A percentile compares a stretch with the other conserved stretches of the same genome.
Evolutionary conservation across 2,329 filamentous ascomycete species (phyloP).

Genomic region (Mollisia scopiformis): DNA sequence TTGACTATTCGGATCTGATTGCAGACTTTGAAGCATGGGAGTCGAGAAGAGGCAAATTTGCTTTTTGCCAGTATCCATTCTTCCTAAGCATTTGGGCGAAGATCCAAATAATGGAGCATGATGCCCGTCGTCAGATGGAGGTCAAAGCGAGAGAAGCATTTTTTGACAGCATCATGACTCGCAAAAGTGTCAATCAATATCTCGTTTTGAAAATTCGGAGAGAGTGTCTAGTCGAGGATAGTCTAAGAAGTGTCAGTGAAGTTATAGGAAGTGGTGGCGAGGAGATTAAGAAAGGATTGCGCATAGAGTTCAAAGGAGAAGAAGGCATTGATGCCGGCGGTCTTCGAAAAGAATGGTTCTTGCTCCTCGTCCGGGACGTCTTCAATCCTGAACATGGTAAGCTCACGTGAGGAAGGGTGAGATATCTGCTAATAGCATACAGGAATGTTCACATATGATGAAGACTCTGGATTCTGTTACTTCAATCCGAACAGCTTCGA

Average conservation of each 20-base stretch:
- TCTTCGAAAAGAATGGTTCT: conserved; percentile 91
- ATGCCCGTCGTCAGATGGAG: conserved; percentile 87
- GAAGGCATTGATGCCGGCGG: conserved; percentile 92
- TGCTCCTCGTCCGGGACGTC: conserved; percentile 83
- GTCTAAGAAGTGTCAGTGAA: conserved; percentile 81
- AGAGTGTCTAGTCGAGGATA: conserved; percentile 88
- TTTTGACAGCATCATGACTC: conserved; percentile 83
- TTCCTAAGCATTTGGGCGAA: conserved; percentile 91
- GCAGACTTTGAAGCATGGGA: conserved; percentile 91
- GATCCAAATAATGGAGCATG: conserved; percentile 86
- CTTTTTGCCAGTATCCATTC: conserved; percentile 92
- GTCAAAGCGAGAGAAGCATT: conserved; percentile 87
- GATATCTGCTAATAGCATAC: conserved; percentile 16
- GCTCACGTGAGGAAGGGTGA: conserved; percentile 30
- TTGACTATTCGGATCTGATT: conserved; percentile 85
- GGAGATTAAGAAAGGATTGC: conserved; percentile 87
- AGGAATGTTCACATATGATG: conserved; percentile 93
- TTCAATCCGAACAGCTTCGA: conserved; percentile 92
- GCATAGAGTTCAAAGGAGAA: conserved; percentile 84
- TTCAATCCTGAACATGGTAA: conserved; percentile 88
- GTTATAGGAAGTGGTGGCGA: conserved; percentile 79
- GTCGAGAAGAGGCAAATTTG: conserved; percentile 71
- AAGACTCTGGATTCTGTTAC: conserved; percentile 88
- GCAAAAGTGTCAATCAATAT: conserved; percentile 74
- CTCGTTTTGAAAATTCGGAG: conserved; percentile 77